Percentiles rank a stretch among this genome's conserved stretches.
Conservation (phyloP, 768 basidiomycete species). For the Russula emetica region DNA sequence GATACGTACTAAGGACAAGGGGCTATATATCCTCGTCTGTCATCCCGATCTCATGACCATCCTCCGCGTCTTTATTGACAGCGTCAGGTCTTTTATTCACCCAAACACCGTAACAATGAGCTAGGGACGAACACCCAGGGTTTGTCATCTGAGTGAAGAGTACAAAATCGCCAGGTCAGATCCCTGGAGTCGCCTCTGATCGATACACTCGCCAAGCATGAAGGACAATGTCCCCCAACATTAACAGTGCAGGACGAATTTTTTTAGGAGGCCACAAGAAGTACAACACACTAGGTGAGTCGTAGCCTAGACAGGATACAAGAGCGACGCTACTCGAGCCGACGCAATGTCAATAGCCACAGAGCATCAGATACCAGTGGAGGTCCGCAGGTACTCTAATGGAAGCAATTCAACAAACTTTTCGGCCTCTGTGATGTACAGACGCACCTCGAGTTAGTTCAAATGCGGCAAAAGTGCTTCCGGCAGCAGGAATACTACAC, state of each 20-base stretch:
- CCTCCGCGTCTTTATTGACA: not conserved
- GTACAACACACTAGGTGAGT: not conserved
- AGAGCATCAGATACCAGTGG: conserved; percentile 30
- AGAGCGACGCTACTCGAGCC: not conserved
- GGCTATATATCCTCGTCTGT: not conserved
- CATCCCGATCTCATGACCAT: not conserved
- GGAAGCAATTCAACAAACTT: not conserved
- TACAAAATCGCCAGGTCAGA: not conserved
- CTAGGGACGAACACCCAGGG: not conserved
- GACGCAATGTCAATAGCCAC: not conserved
- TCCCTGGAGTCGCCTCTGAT: not conserved
- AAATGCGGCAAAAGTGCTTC: conserved; percentile 84
- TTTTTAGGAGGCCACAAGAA: not conserved
- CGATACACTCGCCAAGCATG: not conserved
- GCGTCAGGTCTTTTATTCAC: not conserved
- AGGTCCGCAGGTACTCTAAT: conserved; percentile 34
- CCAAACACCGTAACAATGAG: not conserved
- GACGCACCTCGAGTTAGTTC: conserved; percentile 70
- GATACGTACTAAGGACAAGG: not conserved
- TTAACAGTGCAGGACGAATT: not conserved
- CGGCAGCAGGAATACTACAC: conserved; percentile 82
- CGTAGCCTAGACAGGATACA: not conserved
- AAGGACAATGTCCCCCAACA: not conserved
- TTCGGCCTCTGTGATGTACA: not conserved
- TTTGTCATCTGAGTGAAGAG: not conserved